Percentiles rank a stretch among this genome's conserved stretches.
phyloP scores from a whole-genome alignment of 441 rosid species.

The Pelargonium exstipulatum region DNA sequence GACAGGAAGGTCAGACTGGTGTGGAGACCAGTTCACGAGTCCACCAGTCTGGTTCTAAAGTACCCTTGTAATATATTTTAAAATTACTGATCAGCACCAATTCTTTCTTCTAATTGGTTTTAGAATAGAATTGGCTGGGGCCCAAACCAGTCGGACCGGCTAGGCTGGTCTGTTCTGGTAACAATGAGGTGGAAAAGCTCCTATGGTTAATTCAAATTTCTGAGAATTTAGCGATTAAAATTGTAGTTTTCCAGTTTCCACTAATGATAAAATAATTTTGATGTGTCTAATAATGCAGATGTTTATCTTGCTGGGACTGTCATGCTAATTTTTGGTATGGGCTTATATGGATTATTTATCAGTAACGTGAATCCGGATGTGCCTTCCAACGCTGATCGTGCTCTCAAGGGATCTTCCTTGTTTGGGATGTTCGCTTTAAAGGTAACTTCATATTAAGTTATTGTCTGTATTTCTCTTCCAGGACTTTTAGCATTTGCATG shows the following conservation, averaged over 20 bases:
- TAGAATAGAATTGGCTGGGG: background rate
- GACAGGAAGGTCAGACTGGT: no score
- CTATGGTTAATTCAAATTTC: background rate
- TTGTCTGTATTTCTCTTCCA: background rate
- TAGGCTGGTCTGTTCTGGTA: background rate
- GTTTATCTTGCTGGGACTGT: conserved; percentile 89
- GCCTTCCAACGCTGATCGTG: conserved; percentile 48
- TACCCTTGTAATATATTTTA: no score
- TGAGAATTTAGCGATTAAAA: background rate
- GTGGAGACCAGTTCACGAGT: no score
- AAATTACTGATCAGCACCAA: no score
- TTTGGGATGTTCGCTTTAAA: conserved; percentile 77
- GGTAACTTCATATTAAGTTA: conserved; percentile 5
- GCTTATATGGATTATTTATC: conserved; percentile 72
- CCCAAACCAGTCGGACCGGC: background rate
- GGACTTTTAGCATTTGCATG: background rate
- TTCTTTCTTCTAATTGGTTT: background rate
- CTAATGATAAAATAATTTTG: no score
- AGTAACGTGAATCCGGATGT: conserved; percentile 43
- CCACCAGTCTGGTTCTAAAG: no score
- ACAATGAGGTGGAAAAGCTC: background rate
- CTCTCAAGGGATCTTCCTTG: conserved; percentile 69
- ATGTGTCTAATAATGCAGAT: conserved; percentile 36
- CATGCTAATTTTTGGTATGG: conserved; percentile 86
- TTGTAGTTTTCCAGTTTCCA: no score